Percentiles rank a stretch among this genome's conserved stretches.
Evolutionary conservation across 2,329 filamentous ascomycete species (phyloP).

Genomic region (Phaeosphaeriaceae sp.): DNA sequence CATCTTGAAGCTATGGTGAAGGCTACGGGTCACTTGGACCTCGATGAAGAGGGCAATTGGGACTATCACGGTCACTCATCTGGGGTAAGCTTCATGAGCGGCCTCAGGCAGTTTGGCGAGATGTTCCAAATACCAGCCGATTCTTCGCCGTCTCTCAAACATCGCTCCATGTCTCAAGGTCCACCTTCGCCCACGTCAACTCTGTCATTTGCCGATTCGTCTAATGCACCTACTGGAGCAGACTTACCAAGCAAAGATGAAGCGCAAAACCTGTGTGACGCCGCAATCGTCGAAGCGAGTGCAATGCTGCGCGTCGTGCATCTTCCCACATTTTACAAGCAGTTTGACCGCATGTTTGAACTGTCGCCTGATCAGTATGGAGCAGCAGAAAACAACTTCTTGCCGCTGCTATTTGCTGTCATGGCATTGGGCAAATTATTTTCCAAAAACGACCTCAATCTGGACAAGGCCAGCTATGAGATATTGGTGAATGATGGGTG

Average conservation of each 20-base stretch:
- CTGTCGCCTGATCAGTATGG: slow-evolving; percentile 60
- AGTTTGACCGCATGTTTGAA: slow-evolving; percentile 80
- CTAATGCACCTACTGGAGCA: slow-evolving; percentile 43
- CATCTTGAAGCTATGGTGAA: slow-evolving; percentile 94
- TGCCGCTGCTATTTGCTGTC: slow-evolving; percentile 58
- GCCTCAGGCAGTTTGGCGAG: slow-evolving; percentile 86
- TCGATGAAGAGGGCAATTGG: slow-evolving; percentile 90
- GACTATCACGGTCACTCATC: slow-evolving; percentile 96
- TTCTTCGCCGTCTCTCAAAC: slow-evolving; percentile 64
- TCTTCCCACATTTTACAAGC: slow-evolving; percentile 79
- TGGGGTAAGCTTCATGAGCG: slow-evolving; percentile 84
- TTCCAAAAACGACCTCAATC: slow-evolving; percentile 47
- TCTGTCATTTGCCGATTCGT: slow-evolving; percentile 67
- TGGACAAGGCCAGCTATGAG: slow-evolving; percentile 54
- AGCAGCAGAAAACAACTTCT: slow-evolving; percentile 56
- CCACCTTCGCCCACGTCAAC: slow-evolving; percentile 75
- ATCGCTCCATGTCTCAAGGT: slow-evolving; percentile 62
- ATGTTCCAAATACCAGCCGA: slow-evolving; percentile 72
- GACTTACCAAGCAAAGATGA: slow-evolving; percentile 73
- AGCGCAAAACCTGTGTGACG: slow-evolving; percentile 65
- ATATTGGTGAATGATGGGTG: slow-evolving; percentile 57
- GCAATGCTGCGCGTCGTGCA: slow-evolving; percentile 78
- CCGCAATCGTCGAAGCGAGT: slow-evolving; percentile 69
- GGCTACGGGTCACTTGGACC: slow-evolving; percentile 86
- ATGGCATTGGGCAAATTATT: slow-evolving; percentile 59